phyloP scores from a whole-genome alignment of 176 grass and related monocot genomes.

The Oryza glumipatula region DNA sequence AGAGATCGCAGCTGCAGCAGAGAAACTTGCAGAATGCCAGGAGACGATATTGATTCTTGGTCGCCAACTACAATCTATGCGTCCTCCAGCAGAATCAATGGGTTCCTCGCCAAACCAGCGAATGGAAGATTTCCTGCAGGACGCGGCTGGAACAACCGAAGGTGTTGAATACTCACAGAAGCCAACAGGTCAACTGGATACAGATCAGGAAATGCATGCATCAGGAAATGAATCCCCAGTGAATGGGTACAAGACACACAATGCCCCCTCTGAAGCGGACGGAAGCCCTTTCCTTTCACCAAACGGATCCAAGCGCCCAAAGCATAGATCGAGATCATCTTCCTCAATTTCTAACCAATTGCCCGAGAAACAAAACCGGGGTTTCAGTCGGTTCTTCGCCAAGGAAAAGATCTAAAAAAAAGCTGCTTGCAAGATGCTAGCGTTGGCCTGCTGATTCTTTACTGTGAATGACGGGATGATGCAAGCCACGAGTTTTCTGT shows the following conservation, averaged over 20 bases:
- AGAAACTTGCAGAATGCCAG: conserved; percentile 96
- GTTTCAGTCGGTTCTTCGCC: conserved; percentile 89
- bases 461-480: neutral
- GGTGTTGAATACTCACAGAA: conserved; percentile 46
- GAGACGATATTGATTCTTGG: conserved; percentile 94
- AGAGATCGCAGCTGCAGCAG: conserved; percentile 85
- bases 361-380: conserved; percentile 74
- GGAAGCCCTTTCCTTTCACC: conserved; percentile 55
- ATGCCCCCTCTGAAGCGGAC: conserved; percentile 58
- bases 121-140: conserved; percentile 62
- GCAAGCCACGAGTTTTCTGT: conserved; percentile 40
- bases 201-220: conserved; percentile 43
- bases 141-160: conserved; percentile 48
- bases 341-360: conserved; percentile 59
- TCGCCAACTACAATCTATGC: conserved; percentile 85
- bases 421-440: conserved; percentile 21
- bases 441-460: conserved; percentile 35
- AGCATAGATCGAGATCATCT: conserved; percentile 76
- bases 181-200: conserved; percentile 49
- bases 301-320: conserved; percentile 77
- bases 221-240: conserved; percentile 58
- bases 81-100: conserved; percentile 63
- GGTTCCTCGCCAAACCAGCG: conserved; percentile 59
- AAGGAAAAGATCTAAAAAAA: conserved; percentile 70
- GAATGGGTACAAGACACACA: conserved; percentile 59